Conservation (phyloP, 495 filamentous ascomycete genomes). For the Aspergillus olivimuriae region DNA sequence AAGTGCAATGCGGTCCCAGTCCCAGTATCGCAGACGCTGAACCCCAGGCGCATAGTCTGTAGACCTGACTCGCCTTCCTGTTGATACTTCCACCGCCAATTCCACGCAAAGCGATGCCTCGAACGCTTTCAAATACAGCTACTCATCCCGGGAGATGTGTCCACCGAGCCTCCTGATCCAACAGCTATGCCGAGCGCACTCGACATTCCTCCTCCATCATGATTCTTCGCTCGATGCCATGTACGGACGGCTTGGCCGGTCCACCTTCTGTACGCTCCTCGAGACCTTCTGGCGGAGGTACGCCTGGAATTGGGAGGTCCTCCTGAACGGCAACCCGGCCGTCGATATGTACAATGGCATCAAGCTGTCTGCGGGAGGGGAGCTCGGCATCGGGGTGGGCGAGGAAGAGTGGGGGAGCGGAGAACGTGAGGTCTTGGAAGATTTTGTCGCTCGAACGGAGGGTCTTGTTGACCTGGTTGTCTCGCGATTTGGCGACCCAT, state of each 20-base stretch:
- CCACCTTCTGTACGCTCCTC: constrained; percentile 57
- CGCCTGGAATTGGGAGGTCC: constrained; percentile 77
- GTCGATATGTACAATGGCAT: constrained; percentile 73
- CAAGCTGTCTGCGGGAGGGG: constrained; percentile 85
- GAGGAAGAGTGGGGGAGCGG: constrained; percentile 91
- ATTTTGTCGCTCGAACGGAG: constrained; percentile 57
- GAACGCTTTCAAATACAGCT: constrained; percentile 46
- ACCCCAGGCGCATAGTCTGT: constrained; percentile 49
- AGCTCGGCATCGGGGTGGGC: constrained; percentile 88
- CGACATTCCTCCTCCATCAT: constrained; percentile 83
- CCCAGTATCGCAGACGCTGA: constrained; percentile 10
- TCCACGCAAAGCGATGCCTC: constrained; percentile 15
- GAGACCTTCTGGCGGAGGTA: constrained; percentile 81
- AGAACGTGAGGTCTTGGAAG: constrained; percentile 85
- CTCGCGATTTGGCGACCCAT: constrained; percentile 67
- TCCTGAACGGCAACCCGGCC: constrained; percentile 83
- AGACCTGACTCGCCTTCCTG: constrained; percentile 57
- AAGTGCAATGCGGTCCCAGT: constrained; percentile 15
- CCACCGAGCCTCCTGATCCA: constrained; percentile 71
- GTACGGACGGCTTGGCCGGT: constrained; percentile 52
- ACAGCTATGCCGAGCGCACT: constrained; percentile 77
- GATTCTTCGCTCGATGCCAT: constrained; percentile 59
- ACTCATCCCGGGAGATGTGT: constrained; percentile 82
- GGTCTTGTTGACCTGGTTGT: constrained; percentile 80
- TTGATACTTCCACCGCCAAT: constrained; percentile 18